Base-by-base conservation (phyloP, 768 basidiomycete species). In the Daedaleopsis sinensis region DNA sequence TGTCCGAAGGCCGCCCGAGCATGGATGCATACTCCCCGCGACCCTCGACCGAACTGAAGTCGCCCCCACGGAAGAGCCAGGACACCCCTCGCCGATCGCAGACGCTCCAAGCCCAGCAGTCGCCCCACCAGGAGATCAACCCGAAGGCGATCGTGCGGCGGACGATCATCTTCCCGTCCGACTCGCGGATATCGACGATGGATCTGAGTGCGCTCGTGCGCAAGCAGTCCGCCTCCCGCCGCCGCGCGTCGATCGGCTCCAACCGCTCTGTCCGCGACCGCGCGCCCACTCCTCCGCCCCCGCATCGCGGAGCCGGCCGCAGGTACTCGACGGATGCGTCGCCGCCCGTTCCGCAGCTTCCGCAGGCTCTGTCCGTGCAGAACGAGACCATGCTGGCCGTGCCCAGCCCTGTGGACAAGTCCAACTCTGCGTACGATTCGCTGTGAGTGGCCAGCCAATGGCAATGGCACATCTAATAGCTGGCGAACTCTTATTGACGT, bases 211-310 rank as follows among this genome's bases (percentile, higher is more conserved):
- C 80, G 23, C 70, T 83, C 61, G 78, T 81, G 69, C 81, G 82
- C 63, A 90, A 86, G 70, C 78, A 79, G 27, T 82, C 88, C 37
- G 71, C 77, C 23, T 73, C 72, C 24, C 76, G 77, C 19, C 84
- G 84, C 52, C 85, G 87, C 48, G 85, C 87, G 43, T 82, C 89
- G 56, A 79, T 80, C 18, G 90, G 92, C 64, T 93, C 91, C 0
- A 84, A 76, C 65, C 86, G 88, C 58, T 93, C 92, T 46, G 79
- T 93, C 32, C 87, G 90, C 65, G 93, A 94, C 65, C 88, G 92
- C 55, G 88, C 78, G 13, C 92, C 91, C 12, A 94, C 93, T 9
- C 92, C 92, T n/a, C 93, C 92, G 18, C 93, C 93, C 36, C 86
- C 89, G 15, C 84, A 84, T 64, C 76, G 83, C 5, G 77, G 80